Evolutionary conservation across 345 rosid species (phyloP), one percentile per base, ranked within the genome.

Genomic region (Eucalyptus pauciflora): DNA sequence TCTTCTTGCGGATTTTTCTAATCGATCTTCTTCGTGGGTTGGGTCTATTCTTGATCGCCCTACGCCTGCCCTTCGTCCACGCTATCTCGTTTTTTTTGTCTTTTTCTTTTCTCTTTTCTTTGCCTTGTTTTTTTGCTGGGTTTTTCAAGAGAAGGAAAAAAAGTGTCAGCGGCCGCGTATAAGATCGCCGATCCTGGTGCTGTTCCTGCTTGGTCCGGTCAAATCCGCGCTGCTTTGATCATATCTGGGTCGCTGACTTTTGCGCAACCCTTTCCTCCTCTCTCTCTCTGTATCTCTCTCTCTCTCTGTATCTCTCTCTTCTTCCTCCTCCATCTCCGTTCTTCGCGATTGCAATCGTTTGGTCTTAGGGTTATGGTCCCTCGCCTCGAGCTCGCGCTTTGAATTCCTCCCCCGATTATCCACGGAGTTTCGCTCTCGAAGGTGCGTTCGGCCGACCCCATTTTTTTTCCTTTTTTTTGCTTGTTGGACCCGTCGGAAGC

Each of bases 401-500:
- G 88, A 89, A 86, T 52, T 88, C 43, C 58, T 49, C 45, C 90
- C 86, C 62, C 45, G 89, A 27, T 93, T 81, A 92, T 90, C 94
- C 86, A 93, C 96, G 94, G 95, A 94, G 93, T 90, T 93, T 91
- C 94, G 94, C 91, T 88, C 90, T 91, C 92, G 95, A 89, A 95
- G 97, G 96, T 95, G 92, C 46, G 87, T 16, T 89, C 85, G 22
- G 27, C 79, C 15, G 31, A 13, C 15, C 50, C 33, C n/a, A 6
- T 5, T 13, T 6, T 48, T 48, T 14, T 17, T 25, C 14, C 10
- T 52, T 52, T 52, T 52, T 1, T 24, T 52, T 52, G 56, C 33
- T 45, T 86, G 87, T 43, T 83, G 46, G 80, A 46, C 67, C 88
- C 69, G 85, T 90, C 43, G 90, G 50, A 11, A 76, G 83, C 25